A percentile compares a stretch with the other conserved stretches of the same genome.
Evolutionary conservation across 257 asterid species (phyloP).

Genomic region (Solanum virginianum): DNA sequence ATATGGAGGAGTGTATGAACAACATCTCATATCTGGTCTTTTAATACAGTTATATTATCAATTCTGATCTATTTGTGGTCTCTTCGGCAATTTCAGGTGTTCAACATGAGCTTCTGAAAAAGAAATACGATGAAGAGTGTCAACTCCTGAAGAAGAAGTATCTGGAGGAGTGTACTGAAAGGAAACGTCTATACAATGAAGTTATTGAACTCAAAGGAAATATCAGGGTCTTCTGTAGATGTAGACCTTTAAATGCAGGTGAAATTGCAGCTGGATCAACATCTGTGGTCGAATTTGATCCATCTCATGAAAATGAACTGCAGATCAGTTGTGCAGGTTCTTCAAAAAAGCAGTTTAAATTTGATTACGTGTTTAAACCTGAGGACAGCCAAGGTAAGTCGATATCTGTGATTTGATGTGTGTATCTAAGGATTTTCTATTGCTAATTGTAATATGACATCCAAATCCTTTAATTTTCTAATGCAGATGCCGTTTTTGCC

Average conservation of each 20-base stretch:
- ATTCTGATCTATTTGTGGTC: neutral
- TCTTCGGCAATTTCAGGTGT: constrained; percentile 22
- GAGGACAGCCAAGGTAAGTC: constrained; percentile 75
- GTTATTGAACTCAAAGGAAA: constrained; percentile 93
- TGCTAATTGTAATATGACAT: neutral
- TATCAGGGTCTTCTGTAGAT: constrained; percentile 93
- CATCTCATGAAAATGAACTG: constrained; percentile 74
- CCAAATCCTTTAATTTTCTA: constrained; percentile 1
- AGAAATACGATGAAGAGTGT: constrained; percentile 43
- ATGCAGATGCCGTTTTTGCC: constrained; percentile 61
- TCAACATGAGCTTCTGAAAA: constrained; percentile 52
- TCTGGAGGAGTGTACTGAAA: constrained; percentile 56
- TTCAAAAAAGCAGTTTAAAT: constrained; percentile 65
- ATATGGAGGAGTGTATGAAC: constrained; percentile 41
- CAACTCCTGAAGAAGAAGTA: constrained; percentile 56
- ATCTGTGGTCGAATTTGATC: constrained; percentile 60
- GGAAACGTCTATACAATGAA: constrained; percentile 76
- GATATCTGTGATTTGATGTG: neutral
- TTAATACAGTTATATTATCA: neutral
- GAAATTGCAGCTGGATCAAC: constrained; percentile 57
- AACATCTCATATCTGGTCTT: neutral
- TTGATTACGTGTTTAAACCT: constrained; percentile 72
- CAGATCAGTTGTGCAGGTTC: constrained; percentile 67
- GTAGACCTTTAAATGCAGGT: constrained; percentile 72
- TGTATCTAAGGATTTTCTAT: neutral